Percentiles rank a stretch among this genome's conserved stretches.
These are phyloP conservation scores for Fusarium anthophilum DNA, from an alignment of 2,329 filamentous ascomycete genomes.

Conservation along the genomic window DNA sequence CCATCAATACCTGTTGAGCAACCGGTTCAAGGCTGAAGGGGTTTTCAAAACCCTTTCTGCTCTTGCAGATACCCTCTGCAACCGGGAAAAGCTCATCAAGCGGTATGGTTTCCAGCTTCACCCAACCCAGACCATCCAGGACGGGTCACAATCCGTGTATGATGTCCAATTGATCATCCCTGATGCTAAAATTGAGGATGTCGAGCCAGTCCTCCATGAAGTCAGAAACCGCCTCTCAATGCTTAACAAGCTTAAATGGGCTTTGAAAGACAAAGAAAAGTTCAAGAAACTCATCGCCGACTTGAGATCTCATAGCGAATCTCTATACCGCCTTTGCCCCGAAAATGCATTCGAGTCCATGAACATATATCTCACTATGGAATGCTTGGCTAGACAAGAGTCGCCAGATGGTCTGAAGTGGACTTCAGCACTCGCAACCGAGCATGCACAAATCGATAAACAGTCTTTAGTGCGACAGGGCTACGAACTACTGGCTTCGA, in stretches of 20 bases:
- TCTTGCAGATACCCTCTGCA: neutral
- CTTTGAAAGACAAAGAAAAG: neutral
- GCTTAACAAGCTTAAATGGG: neutral
- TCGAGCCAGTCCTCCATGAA: neutral
- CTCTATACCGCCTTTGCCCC: neutral
- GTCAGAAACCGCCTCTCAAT: neutral
- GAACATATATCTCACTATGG: neutral
- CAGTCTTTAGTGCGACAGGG: neutral
- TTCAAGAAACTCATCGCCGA: neutral
- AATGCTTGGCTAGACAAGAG: neutral
- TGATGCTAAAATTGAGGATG: neutral
- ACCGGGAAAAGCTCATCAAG: neutral
- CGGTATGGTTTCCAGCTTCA: neutral
- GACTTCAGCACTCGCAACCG: neutral
- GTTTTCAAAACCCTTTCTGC: neutral
- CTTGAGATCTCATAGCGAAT: neutral
- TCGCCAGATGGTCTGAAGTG: neutral
- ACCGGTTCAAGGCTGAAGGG: neutral
- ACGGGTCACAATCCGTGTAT: neutral
- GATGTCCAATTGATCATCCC: neutral
- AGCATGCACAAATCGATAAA: accelerated
- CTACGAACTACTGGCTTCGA: neutral
- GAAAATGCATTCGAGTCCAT: neutral
- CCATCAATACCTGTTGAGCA: neutral
- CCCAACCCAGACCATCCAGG: neutral